A percentile compares a stretch with the other conserved stretches of the same genome.
These are phyloP conservation scores for Panicum virgatum DNA, from an alignment of 202 grass and related monocot genomes.

Conservation along the genomic window DNA sequence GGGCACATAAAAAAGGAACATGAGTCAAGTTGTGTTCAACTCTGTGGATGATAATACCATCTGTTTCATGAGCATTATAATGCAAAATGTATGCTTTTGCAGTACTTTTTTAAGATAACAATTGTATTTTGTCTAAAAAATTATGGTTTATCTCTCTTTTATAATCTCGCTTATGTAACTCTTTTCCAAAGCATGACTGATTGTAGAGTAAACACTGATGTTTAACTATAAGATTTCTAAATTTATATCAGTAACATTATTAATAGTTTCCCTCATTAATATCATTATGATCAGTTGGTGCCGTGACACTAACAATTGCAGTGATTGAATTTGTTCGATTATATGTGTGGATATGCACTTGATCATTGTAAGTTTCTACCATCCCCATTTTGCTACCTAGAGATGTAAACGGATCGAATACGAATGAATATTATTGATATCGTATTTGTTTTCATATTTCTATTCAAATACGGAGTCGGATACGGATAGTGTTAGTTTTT, in stretches of 20 bases:
- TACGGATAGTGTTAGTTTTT: no score
- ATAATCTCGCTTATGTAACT: neutral
- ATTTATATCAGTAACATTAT: neutral
- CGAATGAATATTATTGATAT: no score
- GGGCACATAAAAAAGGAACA: neutral
- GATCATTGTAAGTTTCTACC: no score
- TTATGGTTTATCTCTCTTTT: neutral
- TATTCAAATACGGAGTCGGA: no score
- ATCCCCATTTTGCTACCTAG: neutral
- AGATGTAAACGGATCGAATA: no score
- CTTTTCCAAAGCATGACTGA: neutral
- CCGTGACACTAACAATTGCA: neutral
- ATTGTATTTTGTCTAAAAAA: neutral
- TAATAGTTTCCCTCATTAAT: no score
- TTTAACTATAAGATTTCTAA: neutral
- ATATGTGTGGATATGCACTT: no score
- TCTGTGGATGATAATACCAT: neutral
- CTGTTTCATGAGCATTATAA: neutral
- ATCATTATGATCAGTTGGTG: neutral
- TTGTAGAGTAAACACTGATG: neutral
- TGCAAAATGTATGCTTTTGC: no score
- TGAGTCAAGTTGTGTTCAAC: neutral
- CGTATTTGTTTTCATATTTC: no score
- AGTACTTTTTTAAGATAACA: neutral
- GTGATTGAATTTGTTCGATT: no score